Base-by-base conservation (phyloP, 2,329 filamentous ascomycete genomes). In the Fusarium torreyae region DNA sequence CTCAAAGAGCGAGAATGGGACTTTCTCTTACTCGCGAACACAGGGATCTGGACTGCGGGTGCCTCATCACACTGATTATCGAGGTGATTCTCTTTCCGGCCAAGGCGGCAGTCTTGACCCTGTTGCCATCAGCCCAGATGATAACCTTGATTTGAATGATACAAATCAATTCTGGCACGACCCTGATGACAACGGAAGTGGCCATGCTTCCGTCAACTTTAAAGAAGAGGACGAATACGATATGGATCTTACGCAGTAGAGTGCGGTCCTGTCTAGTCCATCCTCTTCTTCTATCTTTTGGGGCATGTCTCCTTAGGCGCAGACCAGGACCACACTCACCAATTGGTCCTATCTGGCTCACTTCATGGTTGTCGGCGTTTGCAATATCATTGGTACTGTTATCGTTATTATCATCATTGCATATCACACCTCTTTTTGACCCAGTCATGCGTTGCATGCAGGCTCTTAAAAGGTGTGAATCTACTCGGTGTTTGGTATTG, bases 161-260 rank as follows among this genome's bases (percentile, higher is more conserved):
- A 75, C 81, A 74, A 88, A 81, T 49, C 85, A 86, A 60, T 89
- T 91, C 76, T 92, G 90, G 83, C 88, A 89, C 55, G 89, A 91
- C 43, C 89, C 87, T 65, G 91, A 92, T 76, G 92, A 91, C 76
- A 91, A 92, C 54, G 90, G 87, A 64, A 93, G 89, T 76, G 91
- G 90, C 57, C 87, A 89, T 44, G 85, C 85, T 24, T 82, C 84
- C 8, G 84, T 93, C 76, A 90, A 91, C 77, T 93, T 98, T 82
- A 97, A 97, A 80, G 94, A 97, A 79, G 94, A 98, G 81, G 94
- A 98, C 73, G 94, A 97, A 81, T 97, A 92, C 76, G 89, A 89
- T 76, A 97, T 97, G 92, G 93, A 96, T 70, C 80, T 89, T 69
- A 86, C 82, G 31, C 77, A 78, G 50, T 75, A 77, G 68, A 44